Evolutionary conservation across 306 rosid genomes (phyloP), one percentile per base, ranked within the genome.

Genomic region (Dicorynia guianensis): DNA sequence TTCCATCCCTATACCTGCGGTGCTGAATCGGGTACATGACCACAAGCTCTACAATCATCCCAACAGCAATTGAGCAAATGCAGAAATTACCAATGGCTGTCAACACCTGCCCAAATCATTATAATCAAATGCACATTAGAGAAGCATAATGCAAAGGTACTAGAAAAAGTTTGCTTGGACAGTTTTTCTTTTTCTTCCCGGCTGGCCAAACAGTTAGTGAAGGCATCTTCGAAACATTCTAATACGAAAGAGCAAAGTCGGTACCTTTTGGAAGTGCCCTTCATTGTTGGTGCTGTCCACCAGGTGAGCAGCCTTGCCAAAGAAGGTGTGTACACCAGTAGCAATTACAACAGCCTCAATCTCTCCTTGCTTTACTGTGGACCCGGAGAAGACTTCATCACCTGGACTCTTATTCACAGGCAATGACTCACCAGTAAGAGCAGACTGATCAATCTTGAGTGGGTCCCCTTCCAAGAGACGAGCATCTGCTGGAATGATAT

Each of bases 61-160:
- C 98, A 8, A 85, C 0, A 13, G 93, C 98, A 54, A 91, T 93
- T 11, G 97, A 73, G 83, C 98, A 91, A 53, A 93, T 93, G 78
- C 98, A 93, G 87, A 93, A 91, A 86, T 93, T 93, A 71, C 98
- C 98, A 35, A 93, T 91, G 57, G 96, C 91, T 5, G 97, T 89
- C 80, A 89, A 87, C 36, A 93, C 98, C 96, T 93, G 83, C 38
- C n/a, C 70, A 75, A 58, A 42, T 46, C 17, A 72, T 69, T 76
- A 69, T 20, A 62, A 75, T 59, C 69, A 63, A 50, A 36, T 65
- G 57, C 44, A 43, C 47, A 73, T 43, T 5, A 72, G 66, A 25
- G 17, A 49, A 34, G 52, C 34, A n/a, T 19, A 7, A 67, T 5
- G n/a, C n/a, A 50, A 12, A 14, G 0, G 33, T 11, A 38, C 15